phyloP scores from a whole-genome alignment of 345 rosid genomes.

The Raphanus sativus region DNA sequence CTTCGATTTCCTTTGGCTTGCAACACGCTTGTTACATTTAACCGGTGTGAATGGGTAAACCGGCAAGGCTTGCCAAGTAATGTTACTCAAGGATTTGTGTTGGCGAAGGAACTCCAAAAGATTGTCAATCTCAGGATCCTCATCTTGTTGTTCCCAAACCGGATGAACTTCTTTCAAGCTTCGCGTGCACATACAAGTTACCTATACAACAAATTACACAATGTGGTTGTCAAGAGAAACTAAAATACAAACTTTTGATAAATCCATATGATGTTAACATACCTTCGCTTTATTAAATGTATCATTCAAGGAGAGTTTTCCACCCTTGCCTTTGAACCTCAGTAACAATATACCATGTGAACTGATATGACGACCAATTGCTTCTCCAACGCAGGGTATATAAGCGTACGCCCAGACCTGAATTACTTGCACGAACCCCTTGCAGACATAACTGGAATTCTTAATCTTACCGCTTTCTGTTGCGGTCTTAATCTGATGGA shows the following conservation, averaged over 20 bases:
- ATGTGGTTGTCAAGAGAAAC: not conserved
- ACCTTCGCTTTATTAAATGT: not conserved
- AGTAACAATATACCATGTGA: not conserved
- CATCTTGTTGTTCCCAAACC: not conserved
- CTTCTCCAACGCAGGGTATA: too few species aligned
- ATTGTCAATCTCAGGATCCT: not conserved
- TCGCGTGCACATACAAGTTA: too few species aligned
- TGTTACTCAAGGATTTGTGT: not conserved
- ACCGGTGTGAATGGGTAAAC: too few species aligned
- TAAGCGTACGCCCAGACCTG: too few species aligned
- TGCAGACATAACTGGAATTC: too few species aligned
- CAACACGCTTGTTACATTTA: too few species aligned
- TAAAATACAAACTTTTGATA: not conserved
- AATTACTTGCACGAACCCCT: too few species aligned
- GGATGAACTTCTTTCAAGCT: not conserved
- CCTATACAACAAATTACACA: not conserved
- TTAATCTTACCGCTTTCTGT: too few species aligned
- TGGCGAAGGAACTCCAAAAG: not conserved
- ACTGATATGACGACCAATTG: not conserved
- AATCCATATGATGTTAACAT: not conserved
- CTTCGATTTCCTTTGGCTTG: too few species aligned
- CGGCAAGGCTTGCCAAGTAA: too few species aligned
- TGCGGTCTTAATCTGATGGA: not conserved
- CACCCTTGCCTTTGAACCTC: not conserved
- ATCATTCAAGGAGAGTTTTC: too few species aligned